phyloP scores from a whole-genome alignment of 257 asterid genomes.

The Solanum ossicruentum region DNA sequence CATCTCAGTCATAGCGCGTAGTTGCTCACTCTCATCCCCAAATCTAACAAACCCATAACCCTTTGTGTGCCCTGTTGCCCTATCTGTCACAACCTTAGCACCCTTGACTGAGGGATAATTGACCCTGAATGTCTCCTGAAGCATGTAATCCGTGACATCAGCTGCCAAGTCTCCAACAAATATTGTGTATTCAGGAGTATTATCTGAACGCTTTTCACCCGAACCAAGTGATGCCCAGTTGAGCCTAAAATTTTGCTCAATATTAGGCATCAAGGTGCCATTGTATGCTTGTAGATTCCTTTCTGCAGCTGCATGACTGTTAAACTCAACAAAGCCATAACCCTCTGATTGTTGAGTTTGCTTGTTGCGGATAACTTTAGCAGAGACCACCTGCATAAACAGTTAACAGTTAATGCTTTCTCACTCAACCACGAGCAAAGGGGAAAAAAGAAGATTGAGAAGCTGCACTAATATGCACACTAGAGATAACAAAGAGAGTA shows the following conservation, averaged over 20 bases:
- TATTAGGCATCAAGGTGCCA: constrained; percentile 53
- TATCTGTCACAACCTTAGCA: constrained; percentile 74
- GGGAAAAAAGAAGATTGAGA: neutral
- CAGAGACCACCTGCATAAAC: constrained; percentile 32
- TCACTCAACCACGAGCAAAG: neutral
- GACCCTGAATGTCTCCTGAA: constrained; percentile 57
- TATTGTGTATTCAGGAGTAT: constrained; percentile 55
- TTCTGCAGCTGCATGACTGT: constrained; percentile 56
- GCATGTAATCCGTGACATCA: constrained; percentile 64
- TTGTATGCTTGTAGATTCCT: constrained; percentile 47
- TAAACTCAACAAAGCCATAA: constrained; percentile 71
- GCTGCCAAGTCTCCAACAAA: constrained; percentile 91
- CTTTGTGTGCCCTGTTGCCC: constrained; percentile 73
- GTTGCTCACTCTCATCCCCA: constrained; percentile 76
- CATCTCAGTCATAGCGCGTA: constrained; percentile 78
- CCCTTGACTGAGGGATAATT: constrained; percentile 62
- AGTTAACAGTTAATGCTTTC: neutral
- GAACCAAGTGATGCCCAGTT: constrained; percentile 81
- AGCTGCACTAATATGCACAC: neutral
- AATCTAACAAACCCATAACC: constrained; percentile 83
- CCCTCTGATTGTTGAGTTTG: constrained; percentile 67
- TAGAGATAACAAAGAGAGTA: neutral
- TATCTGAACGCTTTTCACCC: constrained; percentile 60
- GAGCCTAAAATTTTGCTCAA: constrained; percentile 48
- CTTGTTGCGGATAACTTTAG: constrained; percentile 69